Conservation (phyloP, 2,329 filamentous ascomycete genomes). For the Ophiosphaerella herpotricha region DNA sequence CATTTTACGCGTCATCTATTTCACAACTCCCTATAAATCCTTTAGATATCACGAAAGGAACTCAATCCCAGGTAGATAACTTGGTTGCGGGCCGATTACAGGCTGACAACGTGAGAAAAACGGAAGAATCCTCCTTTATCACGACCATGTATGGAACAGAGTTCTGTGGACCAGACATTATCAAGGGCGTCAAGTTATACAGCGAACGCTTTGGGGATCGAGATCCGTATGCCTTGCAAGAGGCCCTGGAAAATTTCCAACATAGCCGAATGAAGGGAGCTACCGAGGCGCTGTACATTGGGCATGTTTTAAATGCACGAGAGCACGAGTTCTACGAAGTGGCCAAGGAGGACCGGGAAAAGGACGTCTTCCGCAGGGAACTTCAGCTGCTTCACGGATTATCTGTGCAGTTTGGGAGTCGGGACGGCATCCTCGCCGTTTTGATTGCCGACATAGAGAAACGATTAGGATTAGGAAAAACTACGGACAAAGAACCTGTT, state of each 20-base stretch:
- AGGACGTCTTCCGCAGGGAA: slow-evolving; percentile 16
- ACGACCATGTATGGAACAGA: too few species aligned
- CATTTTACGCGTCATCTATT: slow-evolving; percentile 6
- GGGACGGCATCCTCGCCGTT: slow-evolving; percentile 18
- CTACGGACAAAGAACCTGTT: slow-evolving; percentile 2
- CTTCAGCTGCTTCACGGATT: slow-evolving; percentile 24
- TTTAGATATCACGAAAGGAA: not conserved
- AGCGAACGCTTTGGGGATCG: slow-evolving; percentile 8
- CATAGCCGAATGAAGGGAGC: slow-evolving; percentile 7
- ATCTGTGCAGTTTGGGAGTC: slow-evolving; percentile 1
- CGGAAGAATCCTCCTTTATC: too few species aligned
- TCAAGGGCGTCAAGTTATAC: slow-evolving; percentile 3
- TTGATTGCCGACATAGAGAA: slow-evolving; percentile 20
- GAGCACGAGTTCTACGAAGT: slow-evolving; percentile 22
- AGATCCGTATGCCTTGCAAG: slow-evolving; percentile 14
- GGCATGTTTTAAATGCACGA: slow-evolving; percentile 17
- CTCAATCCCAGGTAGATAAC: too few species aligned
- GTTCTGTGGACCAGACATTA: too few species aligned
- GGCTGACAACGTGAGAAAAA: too few species aligned
- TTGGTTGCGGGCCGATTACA: too few species aligned
- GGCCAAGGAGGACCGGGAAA: slow-evolving; percentile 13
- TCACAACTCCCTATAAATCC: not conserved
- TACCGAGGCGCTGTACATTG: slow-evolving; percentile 19
- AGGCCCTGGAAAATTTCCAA: slow-evolving; percentile 19
- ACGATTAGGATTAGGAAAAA: slow-evolving; percentile 12